Evolutionary conservation across 1,284 basidiomycete species (phyloP).

Genomic region (Marasmius oreades): DNA sequence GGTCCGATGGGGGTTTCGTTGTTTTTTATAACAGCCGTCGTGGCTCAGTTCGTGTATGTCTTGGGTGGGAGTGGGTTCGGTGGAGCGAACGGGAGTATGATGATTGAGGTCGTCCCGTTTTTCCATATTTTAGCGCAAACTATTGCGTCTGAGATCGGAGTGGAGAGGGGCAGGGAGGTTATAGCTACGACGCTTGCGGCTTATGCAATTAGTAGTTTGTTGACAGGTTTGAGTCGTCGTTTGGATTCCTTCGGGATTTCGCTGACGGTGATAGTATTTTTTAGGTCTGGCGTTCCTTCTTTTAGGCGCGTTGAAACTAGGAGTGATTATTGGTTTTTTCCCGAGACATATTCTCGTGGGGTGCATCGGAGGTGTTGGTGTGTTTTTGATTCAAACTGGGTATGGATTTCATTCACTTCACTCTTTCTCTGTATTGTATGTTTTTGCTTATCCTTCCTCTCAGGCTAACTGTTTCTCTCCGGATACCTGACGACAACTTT

Average conservation of each 20-base stretch:
- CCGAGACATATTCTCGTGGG: constrained; percentile 94
- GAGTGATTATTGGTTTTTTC: constrained; percentile 91
- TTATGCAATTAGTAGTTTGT: constrained; percentile 85
- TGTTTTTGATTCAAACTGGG: constrained; percentile 90
- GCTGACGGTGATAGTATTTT: too few relatives aligned
- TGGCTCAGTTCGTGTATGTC: constrained; percentile 86
- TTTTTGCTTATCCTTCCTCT: too few relatives aligned
- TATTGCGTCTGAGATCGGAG: constrained; percentile 74
- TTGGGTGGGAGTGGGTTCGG: constrained; percentile 86
- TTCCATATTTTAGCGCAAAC: constrained; percentile 45
- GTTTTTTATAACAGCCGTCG: constrained; percentile 44
- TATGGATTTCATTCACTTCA: constrained; percentile 28
- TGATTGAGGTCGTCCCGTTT: constrained; percentile 86
- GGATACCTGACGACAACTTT: constrained; percentile 81
- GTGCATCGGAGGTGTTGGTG: constrained; percentile 95
- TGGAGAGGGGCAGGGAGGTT: constrained; percentile 67
- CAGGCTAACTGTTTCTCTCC: constrained; percentile 81
- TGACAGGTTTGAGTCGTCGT: constrained; percentile 69
- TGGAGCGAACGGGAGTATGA: constrained; percentile 95
- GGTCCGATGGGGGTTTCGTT: constrained; percentile 92
- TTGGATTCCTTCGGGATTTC: too few relatives aligned
- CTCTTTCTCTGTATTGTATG: background rate
- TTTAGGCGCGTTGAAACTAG: constrained; percentile 83
- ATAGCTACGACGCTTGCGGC: constrained; percentile 91
- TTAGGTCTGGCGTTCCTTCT: constrained; percentile 80